Conservation (phyloP, 2,329 filamentous ascomycete genomes). For the Allantophomopsis cytisporea region DNA sequence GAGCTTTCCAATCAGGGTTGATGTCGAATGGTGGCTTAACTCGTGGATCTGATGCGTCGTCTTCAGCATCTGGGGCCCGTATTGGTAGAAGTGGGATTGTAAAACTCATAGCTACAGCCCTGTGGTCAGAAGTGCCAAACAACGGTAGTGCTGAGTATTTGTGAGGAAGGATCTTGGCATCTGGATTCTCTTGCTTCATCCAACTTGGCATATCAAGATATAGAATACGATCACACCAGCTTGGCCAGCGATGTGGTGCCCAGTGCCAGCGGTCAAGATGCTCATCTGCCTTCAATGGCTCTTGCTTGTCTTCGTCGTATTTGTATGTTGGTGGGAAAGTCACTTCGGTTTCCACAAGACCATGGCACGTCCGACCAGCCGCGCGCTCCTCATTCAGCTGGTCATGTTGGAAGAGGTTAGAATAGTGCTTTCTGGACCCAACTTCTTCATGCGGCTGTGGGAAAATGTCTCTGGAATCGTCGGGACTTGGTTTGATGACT, state of each 20-base stretch:
- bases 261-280: constrained; percentile 49
- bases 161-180: constrained; percentile 37
- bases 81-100: constrained; percentile 43
- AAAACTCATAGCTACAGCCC: constrained; percentile 63
- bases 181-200: constrained; percentile 21
- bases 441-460: constrained; percentile 39
- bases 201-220: constrained; percentile 52
- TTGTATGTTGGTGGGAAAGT: constrained; percentile 91
- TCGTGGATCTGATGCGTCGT: constrained; percentile 18
- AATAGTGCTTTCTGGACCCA: constrained; percentile 46
- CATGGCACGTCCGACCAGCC: constrained; percentile 61
- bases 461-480: constrained; percentile 40
- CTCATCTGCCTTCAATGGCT: constrained; percentile 12
- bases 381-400: constrained; percentile 64
- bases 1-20: constrained; percentile 39
- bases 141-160: constrained; percentile 66
- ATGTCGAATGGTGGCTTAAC: constrained; percentile 40
- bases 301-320: constrained; percentile 36
- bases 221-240: constrained; percentile 87
- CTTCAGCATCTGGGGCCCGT: constrained; percentile 17
- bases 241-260: constrained; percentile 73
- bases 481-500: constrained; percentile 43
- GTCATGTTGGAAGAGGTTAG: constrained; percentile 56
- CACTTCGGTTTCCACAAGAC: constrained; percentile 61
- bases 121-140: constrained; percentile 76